Evolutionary conservation across 345 rosid genomes (phyloP).

Genomic region (Citrus maxima): DNA sequence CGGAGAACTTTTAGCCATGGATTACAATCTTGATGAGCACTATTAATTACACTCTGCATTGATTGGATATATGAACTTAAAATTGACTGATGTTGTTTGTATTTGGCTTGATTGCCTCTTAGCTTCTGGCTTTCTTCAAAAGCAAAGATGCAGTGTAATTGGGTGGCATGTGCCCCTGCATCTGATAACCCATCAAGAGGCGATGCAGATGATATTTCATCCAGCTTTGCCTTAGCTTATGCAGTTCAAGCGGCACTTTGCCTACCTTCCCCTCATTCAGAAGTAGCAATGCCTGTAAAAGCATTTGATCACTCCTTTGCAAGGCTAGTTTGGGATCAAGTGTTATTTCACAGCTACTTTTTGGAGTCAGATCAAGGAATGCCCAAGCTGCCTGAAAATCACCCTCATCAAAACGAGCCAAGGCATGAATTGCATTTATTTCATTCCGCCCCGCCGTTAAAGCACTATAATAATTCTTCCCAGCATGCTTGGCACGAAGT

Average conservation of each 20-base stretch:
- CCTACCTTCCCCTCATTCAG: constrained; percentile 62
- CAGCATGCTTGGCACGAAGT: constrained; percentile 85
- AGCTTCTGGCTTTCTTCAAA: constrained; percentile 55
- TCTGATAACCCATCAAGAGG: constrained; percentile 81
- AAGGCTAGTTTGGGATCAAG: constrained; percentile 86
- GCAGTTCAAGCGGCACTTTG: constrained; percentile 54
- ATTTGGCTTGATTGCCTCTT: constrained; percentile 33
- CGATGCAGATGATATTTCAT: constrained; percentile 64
- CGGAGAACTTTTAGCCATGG: no score
- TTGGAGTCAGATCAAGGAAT: constrained; percentile 87
- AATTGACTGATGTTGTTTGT: constrained; percentile 37
- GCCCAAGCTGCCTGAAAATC: constrained; percentile 83
- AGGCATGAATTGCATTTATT: constrained; percentile 79
- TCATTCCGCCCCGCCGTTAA: constrained; percentile 83
- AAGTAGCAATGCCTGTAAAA: constrained; percentile 82
- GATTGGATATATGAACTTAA: constrained; percentile 56
- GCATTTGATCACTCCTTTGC: constrained; percentile 97
- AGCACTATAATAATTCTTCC: constrained; percentile 88
- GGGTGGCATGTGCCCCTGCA: constrained; percentile 66
- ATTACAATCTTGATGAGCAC: no score
- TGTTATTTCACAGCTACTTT: constrained; percentile 77
- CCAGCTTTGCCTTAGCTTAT: constrained; percentile 77
- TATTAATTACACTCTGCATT: constrained; percentile 41
- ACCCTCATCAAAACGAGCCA: constrained; percentile 84
- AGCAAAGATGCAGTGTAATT: constrained; percentile 79